phyloP scores from a whole-genome alignment of 2,329 filamentous ascomycete species.

The Beauveria varroae region DNA sequence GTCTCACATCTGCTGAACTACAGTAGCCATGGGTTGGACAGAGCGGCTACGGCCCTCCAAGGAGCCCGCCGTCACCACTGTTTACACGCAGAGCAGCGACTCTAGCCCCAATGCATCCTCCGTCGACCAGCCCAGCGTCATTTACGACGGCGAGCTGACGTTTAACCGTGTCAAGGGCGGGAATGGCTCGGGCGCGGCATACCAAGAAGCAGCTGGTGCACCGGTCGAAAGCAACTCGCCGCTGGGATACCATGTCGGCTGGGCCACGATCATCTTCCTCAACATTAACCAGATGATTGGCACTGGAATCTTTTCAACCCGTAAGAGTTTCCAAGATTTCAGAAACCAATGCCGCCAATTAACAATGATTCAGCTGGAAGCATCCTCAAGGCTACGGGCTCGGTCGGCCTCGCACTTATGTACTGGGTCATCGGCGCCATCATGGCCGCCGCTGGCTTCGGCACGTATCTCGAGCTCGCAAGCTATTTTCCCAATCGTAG shows the following conservation, averaged over 20 bases:
- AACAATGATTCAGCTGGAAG: conserved; percentile 37
- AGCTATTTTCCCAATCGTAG: conserved; percentile 60
- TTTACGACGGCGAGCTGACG: conserved; percentile 32
- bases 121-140: conserved; percentile 13
- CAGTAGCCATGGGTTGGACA: not conserved
- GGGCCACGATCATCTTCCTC: conserved; percentile 49
- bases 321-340: conserved; percentile 28
- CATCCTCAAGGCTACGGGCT: conserved; percentile 53
- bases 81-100: not conserved
- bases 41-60: conserved; percentile 2
- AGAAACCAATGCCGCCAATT: not conserved
- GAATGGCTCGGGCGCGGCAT: conserved; percentile 42
- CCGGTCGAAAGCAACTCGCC: conserved; percentile 53
- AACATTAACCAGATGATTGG: conserved; percentile 58
- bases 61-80: not conserved
- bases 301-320: conserved; percentile 57
- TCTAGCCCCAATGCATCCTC: not conserved
- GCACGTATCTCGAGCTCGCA: conserved; percentile 56
- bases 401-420: conserved; percentile 53
- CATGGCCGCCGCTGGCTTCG: conserved; percentile 46
- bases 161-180: conserved; percentile 35
- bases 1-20: not conserved
- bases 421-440: conserved; percentile 59
- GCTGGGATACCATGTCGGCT: conserved; percentile 50
- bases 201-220: conserved; percentile 55